Conservation (phyloP, 805 yeast species). For the Wickerhamiella bombiphila region DNA sequence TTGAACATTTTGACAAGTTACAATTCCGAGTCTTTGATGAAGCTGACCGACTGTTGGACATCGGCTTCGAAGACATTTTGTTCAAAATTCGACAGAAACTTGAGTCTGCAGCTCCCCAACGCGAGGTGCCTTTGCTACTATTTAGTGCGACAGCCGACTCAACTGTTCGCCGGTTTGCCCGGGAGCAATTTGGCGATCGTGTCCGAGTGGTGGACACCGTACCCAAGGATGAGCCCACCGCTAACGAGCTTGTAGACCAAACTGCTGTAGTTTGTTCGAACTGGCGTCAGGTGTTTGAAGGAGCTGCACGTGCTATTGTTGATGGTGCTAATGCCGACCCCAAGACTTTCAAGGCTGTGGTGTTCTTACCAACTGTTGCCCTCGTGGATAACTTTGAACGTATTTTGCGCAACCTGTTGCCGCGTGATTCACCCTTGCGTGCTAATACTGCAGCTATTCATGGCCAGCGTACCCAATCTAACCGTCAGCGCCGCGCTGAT, state of each 20-base stretch:
- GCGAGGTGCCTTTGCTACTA: slow-evolving; percentile 43
- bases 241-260: slow-evolving; percentile 67
- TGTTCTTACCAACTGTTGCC: slow-evolving; percentile 67
- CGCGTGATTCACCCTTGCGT: slow-evolving; percentile 5
- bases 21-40: slow-evolving; percentile 70
- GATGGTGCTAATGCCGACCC: slow-evolving; percentile 18
- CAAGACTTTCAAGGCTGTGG: slow-evolving; percentile 51
- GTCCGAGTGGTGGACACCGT: slow-evolving; percentile 49
- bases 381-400: slow-evolving; percentile 45
- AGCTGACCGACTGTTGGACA: slow-evolving; percentile 76
- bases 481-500: slow-evolving; percentile 46
- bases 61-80: slow-evolving; percentile 60
- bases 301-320: slow-evolving; percentile 36
- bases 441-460: slow-evolving; percentile 31
- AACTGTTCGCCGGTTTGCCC: slow-evolving; percentile 52
- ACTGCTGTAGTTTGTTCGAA: slow-evolving; percentile 39
- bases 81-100: slow-evolving; percentile 29
- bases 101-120: slow-evolving; percentile 31
- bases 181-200: slow-evolving; percentile 26
- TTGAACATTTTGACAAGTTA: slow-evolving; percentile 36
- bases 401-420: slow-evolving; percentile 24
- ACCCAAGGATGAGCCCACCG: slow-evolving; percentile 54
- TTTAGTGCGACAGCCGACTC: slow-evolving; percentile 81
- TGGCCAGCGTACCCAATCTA: slow-evolving; percentile 58
- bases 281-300: slow-evolving; percentile 44